A percentile compares a stretch with the other conserved stretches of the same genome.
phyloP scores from a whole-genome alignment of 208 protist species.

The Borovskyia barvae region DNA sequence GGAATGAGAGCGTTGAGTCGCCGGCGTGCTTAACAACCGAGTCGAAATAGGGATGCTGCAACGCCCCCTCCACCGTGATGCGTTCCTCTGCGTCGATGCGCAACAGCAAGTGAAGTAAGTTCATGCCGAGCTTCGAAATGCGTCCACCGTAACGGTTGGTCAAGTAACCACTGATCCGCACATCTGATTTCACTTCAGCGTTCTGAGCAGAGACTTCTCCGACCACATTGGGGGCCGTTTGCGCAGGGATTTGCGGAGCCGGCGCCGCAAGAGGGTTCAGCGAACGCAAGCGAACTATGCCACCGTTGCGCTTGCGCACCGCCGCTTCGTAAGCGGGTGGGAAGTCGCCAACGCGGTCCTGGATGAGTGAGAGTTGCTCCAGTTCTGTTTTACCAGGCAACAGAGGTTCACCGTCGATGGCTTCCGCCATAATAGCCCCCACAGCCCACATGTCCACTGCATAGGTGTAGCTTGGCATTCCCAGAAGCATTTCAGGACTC shows the following conservation, averaged over 20 bases:
- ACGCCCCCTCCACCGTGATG: slow-evolving; percentile 64
- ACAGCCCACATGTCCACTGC: slow-evolving; percentile 91
- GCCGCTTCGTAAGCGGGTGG: slow-evolving; percentile 36
- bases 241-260: not conserved
- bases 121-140: slow-evolving; percentile 39
- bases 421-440: slow-evolving; percentile 91
- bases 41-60: slow-evolving; percentile 83
- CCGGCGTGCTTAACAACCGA: slow-evolving; percentile 8
- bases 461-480: slow-evolving; percentile 68
- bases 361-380: slow-evolving; percentile 86
- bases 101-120: slow-evolving; percentile 63
- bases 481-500: slow-evolving; percentile 91
- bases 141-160: slow-evolving; percentile 29
- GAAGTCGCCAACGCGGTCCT: slow-evolving; percentile 66
- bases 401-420: slow-evolving; percentile 72
- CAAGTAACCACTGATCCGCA: slow-evolving; percentile 27
- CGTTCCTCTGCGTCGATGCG: slow-evolving; percentile 40
- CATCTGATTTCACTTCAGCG: not conserved
- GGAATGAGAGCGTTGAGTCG: too few species aligned
- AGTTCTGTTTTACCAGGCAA: slow-evolving; percentile 85
- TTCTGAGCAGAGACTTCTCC: not conserved
- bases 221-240: not conserved
- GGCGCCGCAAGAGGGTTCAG: slow-evolving; percentile 10
- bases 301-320: slow-evolving; percentile 46
- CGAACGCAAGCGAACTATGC: slow-evolving; percentile 22